A percentile compares a stretch with the other conserved stretches of the same genome.
Conservation (phyloP, 2,329 filamentous ascomycete genomes). For the Phoma herbarum region DNA sequence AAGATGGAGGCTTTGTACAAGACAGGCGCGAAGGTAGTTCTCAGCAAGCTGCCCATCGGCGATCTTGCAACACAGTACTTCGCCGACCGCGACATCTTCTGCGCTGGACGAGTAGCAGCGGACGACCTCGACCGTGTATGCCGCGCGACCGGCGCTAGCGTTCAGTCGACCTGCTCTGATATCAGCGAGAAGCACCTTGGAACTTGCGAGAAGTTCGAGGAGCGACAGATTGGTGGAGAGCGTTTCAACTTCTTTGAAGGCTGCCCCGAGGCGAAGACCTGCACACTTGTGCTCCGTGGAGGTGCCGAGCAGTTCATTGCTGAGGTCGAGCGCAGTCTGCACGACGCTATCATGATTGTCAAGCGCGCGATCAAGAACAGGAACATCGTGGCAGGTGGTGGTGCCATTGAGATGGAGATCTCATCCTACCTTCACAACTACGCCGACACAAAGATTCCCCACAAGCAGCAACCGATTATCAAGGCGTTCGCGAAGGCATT, state of each 20-base stretch:
- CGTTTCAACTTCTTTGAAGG: slow-evolving; percentile 99
- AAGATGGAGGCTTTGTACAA: slow-evolving; percentile 95
- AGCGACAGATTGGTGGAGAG: slow-evolving; percentile 96
- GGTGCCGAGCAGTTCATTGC: slow-evolving; percentile 99
- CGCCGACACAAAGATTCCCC: slow-evolving; percentile 88
- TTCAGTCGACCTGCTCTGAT: slow-evolving; percentile 96
- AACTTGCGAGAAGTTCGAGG: slow-evolving; percentile 88
- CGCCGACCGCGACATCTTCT: slow-evolving; percentile 97
- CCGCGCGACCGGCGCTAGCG: slow-evolving; percentile 88
- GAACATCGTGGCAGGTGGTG: slow-evolving; percentile 92
- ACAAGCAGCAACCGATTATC: slow-evolving; percentile 98
- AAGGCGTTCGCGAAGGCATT: slow-evolving; percentile 98
- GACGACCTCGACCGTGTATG: slow-evolving; percentile 97
- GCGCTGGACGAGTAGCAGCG: slow-evolving; percentile 87
- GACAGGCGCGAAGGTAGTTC: slow-evolving; percentile 95
- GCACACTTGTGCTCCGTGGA: slow-evolving; percentile 92
- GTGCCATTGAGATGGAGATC: slow-evolving; percentile 95
- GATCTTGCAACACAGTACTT: slow-evolving; percentile 98
- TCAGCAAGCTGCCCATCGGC: slow-evolving; percentile 96
- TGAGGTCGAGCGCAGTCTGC: slow-evolving; percentile 95
- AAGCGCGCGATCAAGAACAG: slow-evolving; percentile 97
- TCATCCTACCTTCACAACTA: slow-evolving; percentile 92
- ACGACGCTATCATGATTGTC: slow-evolving; percentile 99
- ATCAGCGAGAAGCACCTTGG: slow-evolving; percentile 90
- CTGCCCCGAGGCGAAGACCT: slow-evolving; percentile 94